Conservation (phyloP, 2,329 filamentous ascomycete genomes). For the Aspergillus sp. region DNA sequence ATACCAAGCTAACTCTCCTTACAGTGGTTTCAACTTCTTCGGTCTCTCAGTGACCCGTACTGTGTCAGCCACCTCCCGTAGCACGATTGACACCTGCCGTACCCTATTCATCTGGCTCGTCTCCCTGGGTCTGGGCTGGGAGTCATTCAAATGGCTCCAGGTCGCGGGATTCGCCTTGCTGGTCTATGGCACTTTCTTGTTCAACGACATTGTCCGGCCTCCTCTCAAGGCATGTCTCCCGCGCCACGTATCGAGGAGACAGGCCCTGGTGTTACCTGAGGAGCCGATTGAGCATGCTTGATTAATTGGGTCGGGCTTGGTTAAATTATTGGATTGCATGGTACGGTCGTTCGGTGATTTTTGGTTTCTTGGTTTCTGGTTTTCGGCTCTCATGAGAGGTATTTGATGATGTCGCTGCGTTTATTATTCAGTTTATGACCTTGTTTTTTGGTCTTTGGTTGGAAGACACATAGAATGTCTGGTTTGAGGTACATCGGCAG, state of each 20-base stretch:
- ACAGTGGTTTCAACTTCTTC: conserved; percentile 96
- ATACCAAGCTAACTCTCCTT: conserved; percentile 5
- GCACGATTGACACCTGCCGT: conserved; percentile 93
- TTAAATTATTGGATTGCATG: neutral
- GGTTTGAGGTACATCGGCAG: no score
- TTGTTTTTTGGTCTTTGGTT: no score
- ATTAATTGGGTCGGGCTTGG: neutral
- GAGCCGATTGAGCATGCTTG: conserved; percentile 71
- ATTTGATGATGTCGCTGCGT: no score
- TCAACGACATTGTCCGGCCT: conserved; percentile 86
- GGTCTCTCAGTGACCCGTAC: conserved; percentile 83
- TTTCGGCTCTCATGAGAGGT: no score
- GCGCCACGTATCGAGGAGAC: conserved; percentile 47
- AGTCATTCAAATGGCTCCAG: conserved; percentile 95
- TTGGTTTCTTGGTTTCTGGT: neutral
- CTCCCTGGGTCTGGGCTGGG: conserved; percentile 88
- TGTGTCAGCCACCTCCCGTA: conserved; percentile 86
- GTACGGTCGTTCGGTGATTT: neutral
- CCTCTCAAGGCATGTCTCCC: conserved; percentile 64
- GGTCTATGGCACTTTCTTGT: conserved; percentile 93
- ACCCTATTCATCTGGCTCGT: conserved; percentile 96
- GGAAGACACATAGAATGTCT: no score
- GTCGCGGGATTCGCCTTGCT: conserved; percentile 80
- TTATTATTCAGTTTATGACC: no score
- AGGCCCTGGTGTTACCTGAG: conserved; percentile 59